phyloP scores from a whole-genome alignment of 192 early-diverging fungal genomes.

The Backusella australiensis region DNA sequence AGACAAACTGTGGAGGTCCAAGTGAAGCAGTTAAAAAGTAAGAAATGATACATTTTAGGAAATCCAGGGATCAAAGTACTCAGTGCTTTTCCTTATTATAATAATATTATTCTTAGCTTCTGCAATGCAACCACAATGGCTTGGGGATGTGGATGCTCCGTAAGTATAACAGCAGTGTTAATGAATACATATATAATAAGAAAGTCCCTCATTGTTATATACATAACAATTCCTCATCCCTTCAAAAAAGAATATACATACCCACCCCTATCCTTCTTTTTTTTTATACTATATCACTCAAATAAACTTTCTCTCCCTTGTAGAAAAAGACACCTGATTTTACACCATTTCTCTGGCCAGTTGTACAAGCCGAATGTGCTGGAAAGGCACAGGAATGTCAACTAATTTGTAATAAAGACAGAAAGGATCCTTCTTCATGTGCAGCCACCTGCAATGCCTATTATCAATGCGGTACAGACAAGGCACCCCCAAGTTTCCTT shows the following conservation, averaged over 20 bases:
- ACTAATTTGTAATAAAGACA: constrained; percentile 8
- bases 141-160: constrained; percentile 26
- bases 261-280: neutral
- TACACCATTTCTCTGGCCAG: constrained; percentile 21
- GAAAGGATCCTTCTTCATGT: constrained; percentile 14
- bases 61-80: neutral
- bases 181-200: neutral
- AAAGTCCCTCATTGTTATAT: neutral
- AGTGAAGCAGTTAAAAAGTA: constrained; percentile 24
- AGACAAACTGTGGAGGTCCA: constrained; percentile 29
- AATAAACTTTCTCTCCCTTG: neutral
- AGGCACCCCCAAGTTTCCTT: constrained; percentile 28
- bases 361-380: constrained; percentile 30
- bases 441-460: constrained; percentile 24
- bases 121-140: constrained; percentile 32
- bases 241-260: neutral
- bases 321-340: constrained; percentile 23
- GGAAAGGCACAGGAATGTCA: constrained; percentile 28
- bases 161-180: constrained; percentile 8
- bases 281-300: neutral
- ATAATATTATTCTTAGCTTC: constrained; percentile 16
- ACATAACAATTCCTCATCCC: neutral
- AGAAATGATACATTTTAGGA: neutral
- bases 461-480: constrained; percentile 30
- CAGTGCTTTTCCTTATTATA: neutral